phyloP scores from a whole-genome alignment of 495 filamentous ascomycete genomes.

The Lasiosphaeris hirsuta region DNA sequence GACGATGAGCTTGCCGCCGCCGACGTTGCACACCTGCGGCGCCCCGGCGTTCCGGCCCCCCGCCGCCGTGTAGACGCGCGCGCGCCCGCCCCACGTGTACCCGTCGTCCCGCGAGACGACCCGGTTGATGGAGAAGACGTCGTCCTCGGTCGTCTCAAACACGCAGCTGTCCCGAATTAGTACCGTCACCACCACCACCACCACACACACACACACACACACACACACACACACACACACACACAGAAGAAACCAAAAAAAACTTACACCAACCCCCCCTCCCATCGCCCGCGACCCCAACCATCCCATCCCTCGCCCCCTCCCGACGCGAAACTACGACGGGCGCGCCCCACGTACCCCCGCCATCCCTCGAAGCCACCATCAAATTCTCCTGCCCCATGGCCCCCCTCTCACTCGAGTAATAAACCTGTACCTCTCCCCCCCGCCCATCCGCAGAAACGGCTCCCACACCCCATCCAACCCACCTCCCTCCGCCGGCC shows the following conservation, averaged over 20 bases:
- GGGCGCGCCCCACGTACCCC: slow-evolving; percentile 7
- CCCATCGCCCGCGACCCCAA: slow-evolving; percentile 9
- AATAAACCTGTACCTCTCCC: slow-evolving; percentile 14
- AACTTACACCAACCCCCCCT: slow-evolving; percentile 11
- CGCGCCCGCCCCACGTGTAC: slow-evolving; percentile 2
- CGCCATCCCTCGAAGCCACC: background rate
- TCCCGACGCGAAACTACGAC: background rate
- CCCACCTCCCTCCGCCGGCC: background rate
- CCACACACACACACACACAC: background rate
- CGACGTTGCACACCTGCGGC: slow-evolving; percentile 56
- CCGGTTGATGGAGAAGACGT: background rate
- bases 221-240: background rate
- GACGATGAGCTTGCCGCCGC: slow-evolving; percentile 54
- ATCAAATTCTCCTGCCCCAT: slow-evolving; percentile 17
- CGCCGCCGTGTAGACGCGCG: slow-evolving; percentile 44
- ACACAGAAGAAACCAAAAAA: background rate
- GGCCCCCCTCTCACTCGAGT: slow-evolving; percentile 1
- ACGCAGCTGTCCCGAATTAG: slow-evolving; percentile 6
- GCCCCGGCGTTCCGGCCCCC: slow-evolving; percentile 51
- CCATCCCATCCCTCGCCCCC: slow-evolving; percentile 18
- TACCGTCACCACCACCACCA: background rate
- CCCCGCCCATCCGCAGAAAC: slow-evolving; percentile 11
- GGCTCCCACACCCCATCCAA: slow-evolving; percentile 22
- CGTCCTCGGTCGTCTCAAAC: slow-evolving; percentile 13
- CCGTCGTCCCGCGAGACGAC: slow-evolving; percentile 14